These are phyloP conservation scores for Malassezia sp. DNA, from an alignment of 1,284 basidiomycete genomes.

Conservation along the genomic window DNA sequence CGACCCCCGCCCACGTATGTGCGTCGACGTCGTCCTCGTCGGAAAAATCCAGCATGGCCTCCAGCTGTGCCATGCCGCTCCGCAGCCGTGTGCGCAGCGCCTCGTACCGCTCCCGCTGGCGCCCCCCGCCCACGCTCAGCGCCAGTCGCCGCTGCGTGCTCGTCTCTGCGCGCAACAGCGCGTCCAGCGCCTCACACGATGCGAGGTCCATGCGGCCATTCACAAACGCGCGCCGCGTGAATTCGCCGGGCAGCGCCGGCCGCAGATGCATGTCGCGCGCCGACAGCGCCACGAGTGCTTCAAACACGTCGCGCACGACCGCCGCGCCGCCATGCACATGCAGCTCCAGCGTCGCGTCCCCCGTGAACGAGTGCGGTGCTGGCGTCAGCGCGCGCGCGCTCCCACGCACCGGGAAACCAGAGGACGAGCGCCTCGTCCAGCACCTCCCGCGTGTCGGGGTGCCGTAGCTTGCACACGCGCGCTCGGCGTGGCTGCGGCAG, in stretches of 20 bases:
- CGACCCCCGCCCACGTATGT: slow-evolving; percentile 53
- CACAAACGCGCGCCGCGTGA: slow-evolving; percentile 68
- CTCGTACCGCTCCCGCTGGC: slow-evolving; percentile 53
- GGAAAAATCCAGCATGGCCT: slow-evolving; percentile 80
- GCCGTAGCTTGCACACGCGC: slow-evolving; percentile 59
- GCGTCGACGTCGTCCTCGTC: slow-evolving; percentile 77
- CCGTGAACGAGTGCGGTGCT: slow-evolving; percentile 59
- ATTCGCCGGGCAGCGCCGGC: slow-evolving; percentile 72
- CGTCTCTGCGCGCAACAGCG: slow-evolving; percentile 74
- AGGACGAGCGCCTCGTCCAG: slow-evolving; percentile 65
- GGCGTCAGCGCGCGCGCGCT: too few species aligned
- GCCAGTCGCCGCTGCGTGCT: slow-evolving; percentile 66
- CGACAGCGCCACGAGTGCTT: slow-evolving; percentile 55
- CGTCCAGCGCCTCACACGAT: slow-evolving; percentile 69
- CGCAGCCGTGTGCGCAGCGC: slow-evolving; percentile 58
- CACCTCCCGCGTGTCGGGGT: slow-evolving; percentile 56
- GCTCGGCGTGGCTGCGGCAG: slow-evolving; percentile 57
- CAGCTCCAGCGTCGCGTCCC: slow-evolving; percentile 68
- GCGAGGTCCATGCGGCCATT: slow-evolving; percentile 69
- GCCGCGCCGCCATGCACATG: slow-evolving; percentile 79
- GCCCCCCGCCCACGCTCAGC: slow-evolving; percentile 57
- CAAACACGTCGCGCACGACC: slow-evolving; percentile 59
- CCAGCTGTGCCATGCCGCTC: slow-evolving; percentile 61
- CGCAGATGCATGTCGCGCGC: slow-evolving; percentile 50
- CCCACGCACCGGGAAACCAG: slow-evolving; percentile 66